Evolutionary conservation across 2,329 filamentous ascomycete species (phyloP).

Genomic region (Chaetomiaceae sp.): DNA sequence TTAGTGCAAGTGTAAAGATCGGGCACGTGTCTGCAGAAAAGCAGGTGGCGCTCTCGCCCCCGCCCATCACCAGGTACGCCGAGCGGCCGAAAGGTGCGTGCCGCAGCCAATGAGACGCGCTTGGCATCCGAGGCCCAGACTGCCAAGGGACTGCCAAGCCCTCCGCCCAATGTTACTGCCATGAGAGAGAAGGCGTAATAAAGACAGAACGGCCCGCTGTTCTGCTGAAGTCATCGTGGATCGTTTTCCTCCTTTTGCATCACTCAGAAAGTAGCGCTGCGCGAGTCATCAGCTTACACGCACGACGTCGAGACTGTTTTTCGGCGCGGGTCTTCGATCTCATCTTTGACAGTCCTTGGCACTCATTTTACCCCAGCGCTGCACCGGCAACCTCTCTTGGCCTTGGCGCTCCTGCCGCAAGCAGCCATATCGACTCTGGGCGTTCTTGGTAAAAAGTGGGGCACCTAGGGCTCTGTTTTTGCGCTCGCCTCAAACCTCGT

Average conservation of each 20-base stretch:
- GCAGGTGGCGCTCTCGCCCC: not conserved
- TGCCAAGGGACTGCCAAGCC: conserved; percentile 30
- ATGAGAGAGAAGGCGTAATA: conserved; percentile 28
- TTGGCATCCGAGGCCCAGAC: conserved; percentile 32
- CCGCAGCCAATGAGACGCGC: conserved; percentile 24
- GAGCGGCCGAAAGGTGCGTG: conserved; percentile 17
- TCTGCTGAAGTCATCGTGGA: conserved; percentile 19
- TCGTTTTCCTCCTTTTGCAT: conserved; percentile 24
- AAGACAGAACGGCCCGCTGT: conserved; percentile 30
- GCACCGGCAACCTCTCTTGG: conserved; percentile 16
- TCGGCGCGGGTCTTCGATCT: not conserved
- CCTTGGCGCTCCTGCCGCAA: conserved; percentile 18
- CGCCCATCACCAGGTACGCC: conserved; percentile 22
- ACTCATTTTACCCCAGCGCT: conserved; percentile 6
- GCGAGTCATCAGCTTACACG: not conserved
- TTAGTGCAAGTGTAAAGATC: conserved; percentile 17
- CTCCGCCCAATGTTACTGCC: conserved; percentile 28
- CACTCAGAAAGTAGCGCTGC: conserved; percentile 10
- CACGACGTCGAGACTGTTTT: conserved; percentile 1
- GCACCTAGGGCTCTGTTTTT: not conserved
- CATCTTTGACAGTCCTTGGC: conserved; percentile 1
- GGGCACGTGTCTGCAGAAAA: not conserved
- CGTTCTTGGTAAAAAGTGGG: conserved; percentile 22
- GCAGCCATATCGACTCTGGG: conserved; percentile 20
- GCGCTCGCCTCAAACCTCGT: too few relatives aligned